A percentile compares a stretch with the other conserved stretches of the same genome.
phyloP scores from a whole-genome alignment of 2,329 filamentous ascomycete genomes.

The Coniella lustricola region DNA sequence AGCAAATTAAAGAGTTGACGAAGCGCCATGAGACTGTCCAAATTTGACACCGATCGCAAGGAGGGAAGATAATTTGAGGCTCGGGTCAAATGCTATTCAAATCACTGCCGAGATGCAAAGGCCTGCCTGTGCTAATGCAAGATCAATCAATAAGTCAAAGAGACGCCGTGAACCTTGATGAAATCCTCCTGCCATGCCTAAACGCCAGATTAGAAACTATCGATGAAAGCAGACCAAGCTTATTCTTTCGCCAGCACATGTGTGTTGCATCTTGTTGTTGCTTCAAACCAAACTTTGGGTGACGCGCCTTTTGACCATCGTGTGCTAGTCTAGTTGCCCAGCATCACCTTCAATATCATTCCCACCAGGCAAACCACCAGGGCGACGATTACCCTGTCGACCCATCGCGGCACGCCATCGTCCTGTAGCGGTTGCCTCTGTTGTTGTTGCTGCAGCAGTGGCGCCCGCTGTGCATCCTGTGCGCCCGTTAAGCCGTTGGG shows the following conservation, averaged over 20 bases:
- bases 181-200: neutral
- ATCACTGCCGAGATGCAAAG: neutral
- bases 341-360: constrained; percentile 57
- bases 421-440: constrained; percentile 19
- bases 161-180: neutral
- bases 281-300: no score
- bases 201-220: no score
- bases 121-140: neutral
- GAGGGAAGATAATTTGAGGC: neutral
- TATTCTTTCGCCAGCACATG: no score
- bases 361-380: constrained; percentile 63
- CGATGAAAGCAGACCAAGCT: no score
- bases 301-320: neutral
- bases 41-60: neutral
- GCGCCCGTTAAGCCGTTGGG: constrained; percentile 6
- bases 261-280: no score
- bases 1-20: no score
- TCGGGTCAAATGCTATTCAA: neutral
- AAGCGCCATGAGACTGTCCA: no score
- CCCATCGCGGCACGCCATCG: constrained; percentile 60
- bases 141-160: neutral
- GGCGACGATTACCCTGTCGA: constrained; percentile 73
- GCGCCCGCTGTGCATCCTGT: no score
- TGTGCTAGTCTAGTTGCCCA: constrained; percentile 8
- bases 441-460: constrained; percentile 9